These are phyloP conservation scores for Fusarium sp. DNA, from an alignment of 2,329 filamentous ascomycete genomes.

Conservation along the genomic window DNA sequence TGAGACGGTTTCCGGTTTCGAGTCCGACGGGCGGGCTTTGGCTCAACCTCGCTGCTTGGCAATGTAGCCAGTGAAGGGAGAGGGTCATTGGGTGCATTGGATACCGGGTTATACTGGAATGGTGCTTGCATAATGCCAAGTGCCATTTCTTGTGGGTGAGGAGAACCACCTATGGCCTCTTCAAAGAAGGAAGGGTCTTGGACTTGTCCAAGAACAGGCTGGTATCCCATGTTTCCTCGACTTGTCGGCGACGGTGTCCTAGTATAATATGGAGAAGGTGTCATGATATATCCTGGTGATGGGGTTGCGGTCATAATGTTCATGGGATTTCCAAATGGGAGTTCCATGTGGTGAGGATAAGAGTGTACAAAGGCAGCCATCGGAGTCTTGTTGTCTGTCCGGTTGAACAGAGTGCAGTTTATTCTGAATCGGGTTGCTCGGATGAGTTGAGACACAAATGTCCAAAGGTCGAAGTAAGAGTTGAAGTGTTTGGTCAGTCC, in stretches of 20 bases:
- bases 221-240: constrained; percentile 33
- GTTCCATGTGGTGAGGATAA: constrained; percentile 34
- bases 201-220: constrained; percentile 33
- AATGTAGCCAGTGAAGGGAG: constrained; percentile 8
- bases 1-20: constrained; percentile 26
- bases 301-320: constrained; percentile 28
- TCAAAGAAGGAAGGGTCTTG: constrained; percentile 44
- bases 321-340: constrained; percentile 28
- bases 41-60: constrained; percentile 22
- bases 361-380: constrained; percentile 39
- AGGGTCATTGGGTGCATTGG: constrained; percentile 8
- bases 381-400: not conserved
- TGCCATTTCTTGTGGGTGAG: constrained; percentile 33
- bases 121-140: constrained; percentile 33
- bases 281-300: constrained; percentile 35
- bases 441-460: not conserved
- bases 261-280: constrained; percentile 38
- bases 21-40: constrained; percentile 19
- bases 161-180: constrained; percentile 41
- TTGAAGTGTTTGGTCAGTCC: not conserved
- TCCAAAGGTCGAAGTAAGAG: not conserved
- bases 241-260: constrained; percentile 37
- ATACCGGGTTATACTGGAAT: constrained; percentile 22
- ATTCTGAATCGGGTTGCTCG: not conserved
- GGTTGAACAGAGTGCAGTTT: constrained; percentile 1